phyloP scores from a whole-genome alignment of 1,284 basidiomycete species.

The Boletellus dicymbophilus region DNA sequence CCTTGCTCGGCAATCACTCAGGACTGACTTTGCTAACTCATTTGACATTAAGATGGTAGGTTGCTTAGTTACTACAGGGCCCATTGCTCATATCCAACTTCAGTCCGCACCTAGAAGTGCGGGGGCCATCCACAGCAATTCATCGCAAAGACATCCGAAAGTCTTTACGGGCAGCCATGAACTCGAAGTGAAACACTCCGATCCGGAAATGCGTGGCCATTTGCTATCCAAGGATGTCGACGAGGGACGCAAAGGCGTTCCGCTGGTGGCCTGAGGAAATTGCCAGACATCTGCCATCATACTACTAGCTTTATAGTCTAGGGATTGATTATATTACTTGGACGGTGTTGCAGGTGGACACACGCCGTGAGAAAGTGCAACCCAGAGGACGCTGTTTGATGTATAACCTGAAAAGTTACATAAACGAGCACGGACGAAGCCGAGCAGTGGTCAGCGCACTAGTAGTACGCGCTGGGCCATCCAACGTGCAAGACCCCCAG shows the following conservation, averaged over 20 bases:
- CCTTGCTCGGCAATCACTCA: conserved; percentile 11
- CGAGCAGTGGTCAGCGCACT: too few relatives aligned
- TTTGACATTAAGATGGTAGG: conserved; percentile 2
- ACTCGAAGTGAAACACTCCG: not conserved
- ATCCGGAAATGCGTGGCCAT: not conserved
- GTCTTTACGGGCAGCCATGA: not conserved
- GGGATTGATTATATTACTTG: too few relatives aligned
- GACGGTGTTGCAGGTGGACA: too few relatives aligned
- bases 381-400: too few relatives aligned
- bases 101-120: not conserved
- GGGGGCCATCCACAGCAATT: not conserved
- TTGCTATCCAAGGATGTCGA: not conserved
- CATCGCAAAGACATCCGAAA: not conserved
- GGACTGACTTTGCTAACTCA: conserved; percentile 1
- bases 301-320: too few relatives aligned
- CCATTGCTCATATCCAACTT: not conserved
- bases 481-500: too few relatives aligned
- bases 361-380: too few relatives aligned
- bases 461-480: too few relatives aligned
- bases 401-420: too few relatives aligned
- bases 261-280: not conserved
- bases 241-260: not conserved
- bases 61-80: too few relatives aligned
- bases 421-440: too few relatives aligned
- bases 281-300: too few relatives aligned